A percentile compares a stretch with the other conserved stretches of the same genome.
Conservation (phyloP, 2,329 filamentous ascomycete species). For the Alternaria dauci region DNA sequence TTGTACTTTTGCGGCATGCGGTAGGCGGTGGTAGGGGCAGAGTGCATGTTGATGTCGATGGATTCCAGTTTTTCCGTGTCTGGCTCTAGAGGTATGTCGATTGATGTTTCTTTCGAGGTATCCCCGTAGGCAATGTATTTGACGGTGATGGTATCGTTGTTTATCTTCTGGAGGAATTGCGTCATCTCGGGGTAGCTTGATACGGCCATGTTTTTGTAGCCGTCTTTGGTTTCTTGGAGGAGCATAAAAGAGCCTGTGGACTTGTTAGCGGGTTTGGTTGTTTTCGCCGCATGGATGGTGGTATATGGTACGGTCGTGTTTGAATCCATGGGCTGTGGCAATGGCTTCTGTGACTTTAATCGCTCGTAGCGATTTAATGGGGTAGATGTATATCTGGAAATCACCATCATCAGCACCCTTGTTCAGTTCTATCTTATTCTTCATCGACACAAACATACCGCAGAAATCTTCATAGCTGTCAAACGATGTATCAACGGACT, state of each 20-base stretch:
- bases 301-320: constrained; percentile 52
- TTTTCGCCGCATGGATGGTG: not conserved
- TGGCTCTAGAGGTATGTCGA: constrained; percentile 54
- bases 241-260: constrained; percentile 50
- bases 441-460: constrained; percentile 28
- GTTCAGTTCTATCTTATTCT: not conserved
- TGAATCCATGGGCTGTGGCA: constrained; percentile 56
- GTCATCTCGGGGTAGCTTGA: constrained; percentile 52
- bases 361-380: constrained; percentile 58
- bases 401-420: not conserved
- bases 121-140: constrained; percentile 50
- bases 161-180: constrained; percentile 53
- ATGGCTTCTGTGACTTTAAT: constrained; percentile 50
- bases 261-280: not conserved
- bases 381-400: constrained; percentile 56
- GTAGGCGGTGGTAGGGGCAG: constrained; percentile 53
- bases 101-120: constrained; percentile 30
- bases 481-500: constrained; percentile 34
- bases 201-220: constrained; percentile 55
- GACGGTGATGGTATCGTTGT: constrained; percentile 48
- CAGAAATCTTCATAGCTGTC: constrained; percentile 44
- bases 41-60: constrained; percentile 56
- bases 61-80: constrained; percentile 45
- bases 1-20: constrained; percentile 54
- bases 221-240: constrained; percentile 49